Base-by-base conservation (phyloP, 176 grass and related monocot species). In the Pontederia crassipes region DNA sequence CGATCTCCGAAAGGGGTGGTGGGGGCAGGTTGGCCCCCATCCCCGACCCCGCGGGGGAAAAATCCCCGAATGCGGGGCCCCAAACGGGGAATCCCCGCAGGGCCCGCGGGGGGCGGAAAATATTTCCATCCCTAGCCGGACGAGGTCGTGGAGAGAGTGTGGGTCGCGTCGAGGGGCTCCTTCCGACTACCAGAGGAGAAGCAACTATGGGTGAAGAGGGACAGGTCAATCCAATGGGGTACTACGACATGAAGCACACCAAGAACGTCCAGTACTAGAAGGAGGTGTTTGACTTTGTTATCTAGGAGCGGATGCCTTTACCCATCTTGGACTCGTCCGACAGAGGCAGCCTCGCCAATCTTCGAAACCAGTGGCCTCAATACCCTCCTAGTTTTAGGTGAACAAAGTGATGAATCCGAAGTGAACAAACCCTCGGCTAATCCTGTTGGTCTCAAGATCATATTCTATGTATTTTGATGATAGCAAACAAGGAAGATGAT, bases 251-350 rank as follows among this genome's bases (percentile, higher is more conserved):
- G 1, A 86, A 96, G 75, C 83, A 85, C 74, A 95, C 91, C 17
- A 90, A 90, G 74, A 95, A 95, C 73, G 86, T 95, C 2, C 66
- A 86, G 80, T 86, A 95, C 67, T 95, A 86, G 91, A 95, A 95
- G 80, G 91, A 95, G 80, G 91, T 90, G 53, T 85, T 82, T 60
- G 91, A 95, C 54, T 26, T 96, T 27, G 50, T 87, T 6, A 72
- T 84, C 0, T 51, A 50, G 8, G 58, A 84, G 14, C 72, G 50
- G 2, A 27, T 58, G 64, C 17, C 46, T 5, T 27, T 29, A 2
- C 62, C 46, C 12, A 50, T 46, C 12, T 8, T 18, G 3, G n/a
- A 8, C 26, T 51, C 1, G 17, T 27, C 60, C 52, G 27, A 13
- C 57, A 0, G 61, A 46, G 78, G 69, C 12, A 72, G 70, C 26